Percentiles rank a stretch among this genome's conserved stretches.
phyloP scores from a whole-genome alignment of 257 asterid species.

The Scutellaria baicalensis region DNA sequence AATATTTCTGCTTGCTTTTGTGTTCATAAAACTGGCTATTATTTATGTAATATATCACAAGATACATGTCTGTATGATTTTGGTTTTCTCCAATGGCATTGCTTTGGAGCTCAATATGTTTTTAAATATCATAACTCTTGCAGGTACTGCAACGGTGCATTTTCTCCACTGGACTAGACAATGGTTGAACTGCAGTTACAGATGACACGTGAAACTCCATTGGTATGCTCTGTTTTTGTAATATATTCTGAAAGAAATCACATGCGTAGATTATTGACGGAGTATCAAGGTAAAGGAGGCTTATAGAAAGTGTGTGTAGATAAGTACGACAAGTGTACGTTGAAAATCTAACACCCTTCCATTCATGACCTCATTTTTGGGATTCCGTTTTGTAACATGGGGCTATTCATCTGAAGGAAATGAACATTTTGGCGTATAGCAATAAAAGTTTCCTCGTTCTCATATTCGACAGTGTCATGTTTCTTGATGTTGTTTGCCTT shows the following conservation, averaged over 20 bases:
- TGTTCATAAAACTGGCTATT: not conserved
- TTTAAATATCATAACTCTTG: not conserved
- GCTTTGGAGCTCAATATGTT: not conserved
- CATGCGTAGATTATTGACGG: not conserved
- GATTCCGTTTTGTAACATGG: not conserved
- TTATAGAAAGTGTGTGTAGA: not conserved
- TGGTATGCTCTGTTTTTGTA: not conserved
- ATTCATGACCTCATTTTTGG: not conserved
- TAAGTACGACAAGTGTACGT: not conserved
- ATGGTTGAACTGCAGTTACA: not conserved
- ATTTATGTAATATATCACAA: not conserved
- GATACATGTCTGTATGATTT: too few relatives aligned
- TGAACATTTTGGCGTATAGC: not conserved
- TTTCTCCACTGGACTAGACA: slow-evolving; percentile 54
- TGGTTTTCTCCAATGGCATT: not conserved
- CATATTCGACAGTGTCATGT: not conserved
- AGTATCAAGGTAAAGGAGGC: not conserved
- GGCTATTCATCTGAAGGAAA: not conserved
- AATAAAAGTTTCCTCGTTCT: not conserved
- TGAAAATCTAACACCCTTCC: not conserved
- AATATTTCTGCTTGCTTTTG: not conserved
- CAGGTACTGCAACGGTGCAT: slow-evolving; percentile 86
- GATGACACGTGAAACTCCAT: not conserved
- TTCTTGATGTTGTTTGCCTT: too few relatives aligned
- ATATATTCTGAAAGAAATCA: not conserved